Conservation (phyloP, 2,329 filamentous ascomycete species). For the Fusarium sp. region DNA sequence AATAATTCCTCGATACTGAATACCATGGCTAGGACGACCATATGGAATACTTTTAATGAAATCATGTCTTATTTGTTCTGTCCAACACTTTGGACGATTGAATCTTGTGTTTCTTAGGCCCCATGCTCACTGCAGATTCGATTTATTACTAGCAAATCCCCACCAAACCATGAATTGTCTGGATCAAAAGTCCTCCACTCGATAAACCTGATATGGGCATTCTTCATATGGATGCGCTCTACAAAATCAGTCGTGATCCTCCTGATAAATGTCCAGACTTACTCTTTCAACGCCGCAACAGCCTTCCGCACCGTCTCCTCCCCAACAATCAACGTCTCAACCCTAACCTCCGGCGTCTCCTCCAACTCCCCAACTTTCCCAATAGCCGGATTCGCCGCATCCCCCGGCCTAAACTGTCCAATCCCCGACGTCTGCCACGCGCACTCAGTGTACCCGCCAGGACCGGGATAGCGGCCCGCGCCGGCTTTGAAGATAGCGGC, state of each 20-base stretch:
- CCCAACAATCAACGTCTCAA: slow-evolving; percentile 71
- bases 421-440: slow-evolving; percentile 63
- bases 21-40: too few species aligned
- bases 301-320: slow-evolving; percentile 65
- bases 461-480: slow-evolving; percentile 62
- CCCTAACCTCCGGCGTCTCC: slow-evolving; percentile 66
- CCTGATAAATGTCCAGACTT: slow-evolving; percentile 31
- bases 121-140: background rate
- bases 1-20: background rate
- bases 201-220: slow-evolving; percentile 38
- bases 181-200: slow-evolving; percentile 38
- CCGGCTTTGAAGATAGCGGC: slow-evolving; percentile 66
- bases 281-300: slow-evolving; percentile 73
- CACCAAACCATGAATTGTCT: background rate
- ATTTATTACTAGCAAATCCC: background rate
- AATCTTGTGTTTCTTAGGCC: background rate
- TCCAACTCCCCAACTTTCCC: slow-evolving; percentile 67
- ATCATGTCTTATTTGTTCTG: rapidly evolving
- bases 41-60: background rate
- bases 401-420: slow-evolving; percentile 73
- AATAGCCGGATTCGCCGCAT: slow-evolving; percentile 69
- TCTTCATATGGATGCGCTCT: slow-evolving; percentile 47
- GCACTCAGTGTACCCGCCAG: slow-evolving; percentile 65
- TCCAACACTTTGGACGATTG: rapidly evolving
- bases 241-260: background rate